Evolutionary conservation across 2,329 filamentous ascomycete species (phyloP), one percentile per base, ranked within the genome.

Genomic region (Colletotrichum zoysiae): DNA sequence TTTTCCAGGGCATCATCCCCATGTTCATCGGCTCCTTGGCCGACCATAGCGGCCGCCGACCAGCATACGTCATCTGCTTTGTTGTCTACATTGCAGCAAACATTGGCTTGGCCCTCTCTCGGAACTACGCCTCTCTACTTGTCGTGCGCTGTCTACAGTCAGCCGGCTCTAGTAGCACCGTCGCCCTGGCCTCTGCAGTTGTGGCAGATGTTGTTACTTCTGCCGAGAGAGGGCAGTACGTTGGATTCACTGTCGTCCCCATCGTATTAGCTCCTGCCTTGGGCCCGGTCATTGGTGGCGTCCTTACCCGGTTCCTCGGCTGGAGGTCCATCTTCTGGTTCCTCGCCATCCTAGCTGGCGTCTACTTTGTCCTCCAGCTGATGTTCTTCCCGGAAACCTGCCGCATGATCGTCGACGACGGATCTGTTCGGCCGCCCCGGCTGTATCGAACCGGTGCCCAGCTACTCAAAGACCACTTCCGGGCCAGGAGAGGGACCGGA

Each of bases 191-290:
- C 0, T 90, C 67, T 11, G 91, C 87, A 0, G 86, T 93, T 0
- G 85, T 93, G 1, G 88, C 88, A 0, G 92, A 94, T 76, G 82
- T 92, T 8, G 83, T 88, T 14, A 91, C 89, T 0, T 86, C 87
- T 2, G 86, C 80, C 18, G 78, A 78, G 26, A 78, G 84, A 38
- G 84, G 79, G 4, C 80, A 79, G 12, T 78, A 82, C 56, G 79
- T 85, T 74, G 80, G 81, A 4, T 79, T 81, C 59, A 84, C 85
- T 51, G 77, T 84, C 4, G 76, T 86, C 40, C 83, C 83, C 1
- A 83, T 83, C 6, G 80, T 85, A 12, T 77, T 84, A 2, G 84
- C 84, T 2, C 84, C 84, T 1, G 79, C 84, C 1, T 72, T 85
- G 0, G 84, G 84, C 0, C 84, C 84, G 0, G 74, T 84, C 0